These are phyloP conservation scores for Thymus quinquecostatus DNA, from an alignment of 257 asterid genomes.

Conservation along the genomic window DNA sequence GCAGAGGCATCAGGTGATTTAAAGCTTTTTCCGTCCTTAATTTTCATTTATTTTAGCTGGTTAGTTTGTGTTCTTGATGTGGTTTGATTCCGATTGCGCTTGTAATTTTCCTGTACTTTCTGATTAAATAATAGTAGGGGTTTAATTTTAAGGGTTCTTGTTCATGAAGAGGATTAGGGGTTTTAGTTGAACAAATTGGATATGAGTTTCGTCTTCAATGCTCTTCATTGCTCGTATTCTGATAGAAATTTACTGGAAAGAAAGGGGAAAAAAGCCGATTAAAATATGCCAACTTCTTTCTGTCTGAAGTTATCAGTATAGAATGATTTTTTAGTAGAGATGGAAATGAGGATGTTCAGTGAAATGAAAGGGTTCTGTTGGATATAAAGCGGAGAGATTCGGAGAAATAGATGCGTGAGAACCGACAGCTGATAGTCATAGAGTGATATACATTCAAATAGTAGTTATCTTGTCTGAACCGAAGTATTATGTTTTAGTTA, in stretches of 20 bases:
- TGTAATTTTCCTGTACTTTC: conserved; percentile 1
- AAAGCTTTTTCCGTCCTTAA: neutral
- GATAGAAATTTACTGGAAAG: neutral
- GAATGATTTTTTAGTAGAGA: neutral
- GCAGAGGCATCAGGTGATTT: conserved; percentile 84
- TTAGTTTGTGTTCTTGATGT: neutral
- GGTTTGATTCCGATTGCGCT: neutral
- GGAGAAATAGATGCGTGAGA: neutral
- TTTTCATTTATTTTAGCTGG: neutral
- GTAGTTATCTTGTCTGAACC: neutral
- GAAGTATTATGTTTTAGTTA: neutral
- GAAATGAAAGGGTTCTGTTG: neutral
- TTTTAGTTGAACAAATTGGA: conserved; percentile 7
- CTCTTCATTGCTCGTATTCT: too few relatives aligned
- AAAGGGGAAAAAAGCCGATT: neutral
- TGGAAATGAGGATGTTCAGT: neutral
- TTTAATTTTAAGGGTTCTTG: neutral
- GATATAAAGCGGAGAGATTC: neutral
- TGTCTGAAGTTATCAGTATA: conserved; percentile 1
- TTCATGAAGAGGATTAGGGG: neutral
- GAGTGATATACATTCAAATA: neutral
- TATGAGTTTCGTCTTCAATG: too few relatives aligned
- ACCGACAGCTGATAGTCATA: neutral
- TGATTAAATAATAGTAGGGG: neutral
- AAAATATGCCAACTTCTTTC: neutral